Percentiles rank a stretch among this genome's conserved stretches.
Conservation (phyloP, 495 filamentous ascomycete genomes). For the Paragyromitra xinjiangensis region DNA sequence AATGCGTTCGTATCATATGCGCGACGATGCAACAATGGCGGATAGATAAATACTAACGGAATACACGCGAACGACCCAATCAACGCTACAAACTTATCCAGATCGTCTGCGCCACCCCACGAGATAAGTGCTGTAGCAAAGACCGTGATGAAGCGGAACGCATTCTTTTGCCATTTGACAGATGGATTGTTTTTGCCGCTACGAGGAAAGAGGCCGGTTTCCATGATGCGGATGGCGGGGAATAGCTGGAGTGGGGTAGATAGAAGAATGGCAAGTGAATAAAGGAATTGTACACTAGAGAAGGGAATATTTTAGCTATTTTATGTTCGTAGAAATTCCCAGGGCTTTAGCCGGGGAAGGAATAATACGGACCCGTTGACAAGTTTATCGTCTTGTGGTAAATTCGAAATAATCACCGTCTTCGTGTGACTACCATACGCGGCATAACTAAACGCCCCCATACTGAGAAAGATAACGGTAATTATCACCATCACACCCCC, state of each 20-base stretch:
- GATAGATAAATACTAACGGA: constrained; percentile 96
- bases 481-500: constrained; percentile 93
- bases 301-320: neutral
- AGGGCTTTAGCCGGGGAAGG: neutral
- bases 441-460: constrained; percentile 93
- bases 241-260: constrained; percentile 96
- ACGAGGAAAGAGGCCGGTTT: constrained; percentile 74
- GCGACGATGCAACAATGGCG: constrained; percentile 85
- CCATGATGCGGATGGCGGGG: constrained; percentile 82
- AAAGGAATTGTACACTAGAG: constrained; percentile 81
- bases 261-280: constrained; percentile 90
- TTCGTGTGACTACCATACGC: constrained; percentile 94
- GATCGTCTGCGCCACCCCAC: constrained; percentile 88
- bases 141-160: constrained; percentile 91
- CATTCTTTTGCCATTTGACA: constrained; percentile 99
- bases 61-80: constrained; percentile 98
- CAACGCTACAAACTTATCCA: constrained; percentile 96
- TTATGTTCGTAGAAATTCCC: neutral
- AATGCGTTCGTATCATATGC: constrained; percentile 73
- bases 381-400: constrained; percentile 93
- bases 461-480: constrained; percentile 84
- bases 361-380: constrained; percentile 71
- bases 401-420: constrained; percentile 93
- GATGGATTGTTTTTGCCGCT: constrained; percentile 94
- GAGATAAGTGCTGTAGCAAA: constrained; percentile 83